A percentile compares a stretch with the other conserved stretches of the same genome.
Conservation (phyloP, 306 rosid species). For the Arachis stenosperma region DNA sequence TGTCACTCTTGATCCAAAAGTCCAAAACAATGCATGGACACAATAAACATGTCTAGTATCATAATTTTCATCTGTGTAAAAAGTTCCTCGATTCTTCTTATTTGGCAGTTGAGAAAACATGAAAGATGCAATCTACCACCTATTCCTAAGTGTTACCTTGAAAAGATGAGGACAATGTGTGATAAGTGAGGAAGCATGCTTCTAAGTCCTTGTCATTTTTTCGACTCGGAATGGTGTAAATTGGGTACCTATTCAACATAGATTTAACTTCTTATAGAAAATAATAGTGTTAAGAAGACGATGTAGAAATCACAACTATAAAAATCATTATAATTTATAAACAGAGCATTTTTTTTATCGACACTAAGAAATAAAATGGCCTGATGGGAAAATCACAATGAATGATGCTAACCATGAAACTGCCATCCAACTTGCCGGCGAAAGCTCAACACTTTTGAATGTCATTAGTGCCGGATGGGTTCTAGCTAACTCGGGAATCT, state of each 20-base stretch:
- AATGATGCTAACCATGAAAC: constrained; percentile 73
- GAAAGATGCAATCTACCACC: background rate
- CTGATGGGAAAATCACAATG: constrained; percentile 9
- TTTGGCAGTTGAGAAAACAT: background rate
- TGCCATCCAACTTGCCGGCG: constrained; percentile 95
- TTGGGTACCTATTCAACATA: constrained; percentile 66
- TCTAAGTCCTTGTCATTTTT: constrained; percentile 66
- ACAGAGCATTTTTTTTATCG: constrained; percentile 5
- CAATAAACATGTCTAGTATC: background rate
- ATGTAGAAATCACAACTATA: background rate
- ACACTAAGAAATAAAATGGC: background rate
- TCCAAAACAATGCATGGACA: background rate
- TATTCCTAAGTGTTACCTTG: constrained; percentile 57
- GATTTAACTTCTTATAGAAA: background rate
- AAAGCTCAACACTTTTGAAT: constrained; percentile 76
- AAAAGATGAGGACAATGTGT: constrained; percentile 76
- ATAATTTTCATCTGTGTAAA: too few relatives aligned
- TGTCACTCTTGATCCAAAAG: too few relatives aligned
- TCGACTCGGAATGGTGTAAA: constrained; percentile 66
- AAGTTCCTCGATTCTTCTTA: background rate
- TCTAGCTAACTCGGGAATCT: constrained; percentile 67
- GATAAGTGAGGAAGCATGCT: constrained; percentile 79
- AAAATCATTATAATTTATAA: background rate
- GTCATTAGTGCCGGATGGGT: constrained; percentile 60
- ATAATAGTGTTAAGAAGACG: background rate